Base-by-base conservation (phyloP, 2,329 filamentous ascomycete species). In the Apiospora marii region DNA sequence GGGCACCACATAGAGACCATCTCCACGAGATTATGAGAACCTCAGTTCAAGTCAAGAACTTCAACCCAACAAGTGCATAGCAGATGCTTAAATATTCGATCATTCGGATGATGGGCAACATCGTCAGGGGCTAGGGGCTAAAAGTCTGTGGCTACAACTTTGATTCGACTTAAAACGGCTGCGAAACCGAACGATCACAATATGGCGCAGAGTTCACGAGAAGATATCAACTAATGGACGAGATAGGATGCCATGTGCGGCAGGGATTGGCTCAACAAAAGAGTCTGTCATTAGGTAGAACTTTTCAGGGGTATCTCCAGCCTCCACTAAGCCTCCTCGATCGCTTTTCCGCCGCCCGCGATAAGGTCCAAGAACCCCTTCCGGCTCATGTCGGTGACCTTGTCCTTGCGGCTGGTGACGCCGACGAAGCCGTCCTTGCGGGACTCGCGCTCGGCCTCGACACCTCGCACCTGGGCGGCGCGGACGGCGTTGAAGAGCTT, bases 401-500 rank as follows among this genome's bases (percentile, higher is more conserved):
- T 95, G 84, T 97, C 94, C 83, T 97, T 93, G 76, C 94, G 90
- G 82, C 93, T 91, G 74, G 89, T 89, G 79, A 94, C 91, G 1
- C 96, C 96, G 44, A 98, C 89, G 0, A 97, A 86, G 4, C 94
- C 93, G 74, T 92, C 89, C 76, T 90, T 91, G 82, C 90, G 89
- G 68, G 91, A 88, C 76, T 90, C 89, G 81, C 87, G 90, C 80
- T 93, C 92, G 6, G 94, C 93, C 82, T 96, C 92, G 73, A 92
- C 90, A 2, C 93, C 95, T 82, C 95, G 94, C 72, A 98, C 93
- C 84, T 99, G 96, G 19, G 96, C 95, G 30, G 94, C 94, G 64
- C 96, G 88, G 44, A 99, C 95, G 0, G 96, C 96, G 82, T 98
- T 98, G 84, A 99, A 99, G 73, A 99, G 87, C 86, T 96, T 97